Conservation (phyloP, 2,329 filamentous ascomycete genomes). For the Phialophora expanda region DNA sequence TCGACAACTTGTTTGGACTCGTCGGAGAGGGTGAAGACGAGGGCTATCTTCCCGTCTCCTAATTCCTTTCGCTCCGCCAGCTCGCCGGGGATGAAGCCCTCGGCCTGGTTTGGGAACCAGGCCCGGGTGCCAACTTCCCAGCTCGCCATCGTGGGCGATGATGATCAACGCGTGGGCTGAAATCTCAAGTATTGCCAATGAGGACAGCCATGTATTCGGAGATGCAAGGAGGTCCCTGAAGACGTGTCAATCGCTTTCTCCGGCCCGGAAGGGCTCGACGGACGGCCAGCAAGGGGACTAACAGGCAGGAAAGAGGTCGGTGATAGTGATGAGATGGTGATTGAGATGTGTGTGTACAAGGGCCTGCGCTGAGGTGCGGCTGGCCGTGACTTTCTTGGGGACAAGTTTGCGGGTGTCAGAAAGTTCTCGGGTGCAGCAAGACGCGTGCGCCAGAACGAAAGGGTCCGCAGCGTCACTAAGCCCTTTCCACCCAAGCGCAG, state of each 20-base stretch:
- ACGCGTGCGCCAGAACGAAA: constrained; percentile 16
- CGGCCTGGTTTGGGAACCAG: constrained; percentile 94
- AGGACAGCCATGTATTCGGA: constrained; percentile 35
- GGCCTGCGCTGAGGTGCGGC: constrained; percentile 27
- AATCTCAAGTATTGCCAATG: constrained; percentile 32
- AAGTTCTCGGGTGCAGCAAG: constrained; percentile 18
- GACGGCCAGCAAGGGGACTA: constrained; percentile 9
- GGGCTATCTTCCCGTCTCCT: constrained; percentile 76
- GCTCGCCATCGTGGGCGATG: constrained; percentile 84
- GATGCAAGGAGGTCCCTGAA: constrained; percentile 22
- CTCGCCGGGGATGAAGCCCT: constrained; percentile 98
- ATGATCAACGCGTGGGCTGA: constrained; percentile 40
- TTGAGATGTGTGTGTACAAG: constrained; percentile 13
- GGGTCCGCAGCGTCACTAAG: constrained; percentile 9
- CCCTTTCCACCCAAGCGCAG: constrained; percentile 24
- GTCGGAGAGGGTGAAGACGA: constrained; percentile 84
- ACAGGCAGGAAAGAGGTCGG: constrained; percentile 20
- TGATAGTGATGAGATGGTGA: constrained; percentile 19
- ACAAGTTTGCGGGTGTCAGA: constrained; percentile 23
- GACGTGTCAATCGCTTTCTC: constrained; percentile 31
- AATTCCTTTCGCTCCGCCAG: constrained; percentile 82
- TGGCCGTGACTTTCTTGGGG: constrained; percentile 29
- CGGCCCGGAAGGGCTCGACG: background rate
- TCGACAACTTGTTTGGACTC: constrained; percentile 80
- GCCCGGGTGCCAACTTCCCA: constrained; percentile 89